Base-by-base conservation (phyloP, 768 basidiomycete genomes). In the Hygrocybe punicea region DNA sequence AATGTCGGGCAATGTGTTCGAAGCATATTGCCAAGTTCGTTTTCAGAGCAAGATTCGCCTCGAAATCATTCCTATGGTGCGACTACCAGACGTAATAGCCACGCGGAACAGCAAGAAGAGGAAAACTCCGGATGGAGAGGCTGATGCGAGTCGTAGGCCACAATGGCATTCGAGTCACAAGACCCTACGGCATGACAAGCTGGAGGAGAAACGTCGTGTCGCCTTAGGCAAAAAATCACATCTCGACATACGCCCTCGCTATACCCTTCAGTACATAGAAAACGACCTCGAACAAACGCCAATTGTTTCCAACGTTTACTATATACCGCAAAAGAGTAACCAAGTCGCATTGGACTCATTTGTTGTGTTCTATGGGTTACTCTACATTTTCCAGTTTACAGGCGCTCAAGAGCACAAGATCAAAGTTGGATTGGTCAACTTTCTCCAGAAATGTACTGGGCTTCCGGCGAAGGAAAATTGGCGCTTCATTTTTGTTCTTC, bases 311-410 rank as follows among this genome's bases (percentile, higher is more conserved):
- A 48, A 55, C 42, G 58, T 61, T 25, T 55, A 49, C 16, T 61
- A 61, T 44, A 39, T 60, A 34, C 54, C 60, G 23, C 7, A 17
- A 47, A 25, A 29, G 3, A 24, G 13, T 11, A 60, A 60, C 50
- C 16, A 61, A 55, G 56, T 48, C 34, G 60, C 35, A 8, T 37
- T 60, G 7, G 50, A 58, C 44, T 60, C 60, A 13, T 60, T 62
- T 44, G 57, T 61, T 48, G 16, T 59, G 50, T 25, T 40, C 58
- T 14, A 61, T 16, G 55, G 48, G 35, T 21, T 49, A 51, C 39
- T 63, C 55, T 59, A 53, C 55, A 29, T 61, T 48, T 59, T 62
- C 55, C 56, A 58, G 36, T 55, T 61, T 47, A 47, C 60, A 2
- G 34, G 51, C 3, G 42, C 5, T 11, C 9, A 29, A 4, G 37